Evolutionary conservation across 495 filamentous ascomycete genomes (phyloP).

Genomic region (Daldinia caldariorum): DNA sequence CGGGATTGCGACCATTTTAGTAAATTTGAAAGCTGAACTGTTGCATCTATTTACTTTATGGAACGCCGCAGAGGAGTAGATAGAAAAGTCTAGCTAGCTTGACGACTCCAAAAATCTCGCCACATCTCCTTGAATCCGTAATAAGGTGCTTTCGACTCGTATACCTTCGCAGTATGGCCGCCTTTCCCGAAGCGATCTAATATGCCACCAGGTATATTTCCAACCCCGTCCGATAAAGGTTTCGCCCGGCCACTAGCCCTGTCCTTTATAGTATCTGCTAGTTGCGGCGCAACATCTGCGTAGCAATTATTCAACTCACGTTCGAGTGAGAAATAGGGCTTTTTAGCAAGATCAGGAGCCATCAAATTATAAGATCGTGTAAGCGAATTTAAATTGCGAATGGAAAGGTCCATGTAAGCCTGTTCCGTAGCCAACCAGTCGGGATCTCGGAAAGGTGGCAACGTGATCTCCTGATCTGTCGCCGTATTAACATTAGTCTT

Average conservation of each 20-base stretch:
- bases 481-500: constrained; percentile 19
- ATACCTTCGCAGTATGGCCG: constrained; percentile 65
- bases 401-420: constrained; percentile 79
- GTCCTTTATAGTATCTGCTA: constrained; percentile 76
- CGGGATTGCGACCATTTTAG: neutral
- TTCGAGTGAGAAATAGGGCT: constrained; percentile 87
- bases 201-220: constrained; percentile 45
- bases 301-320: constrained; percentile 85
- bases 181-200: constrained; percentile 58
- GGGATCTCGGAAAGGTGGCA: constrained; percentile 70
- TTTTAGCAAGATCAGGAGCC: constrained; percentile 90
- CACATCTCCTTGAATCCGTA: constrained; percentile 92
- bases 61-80: neutral
- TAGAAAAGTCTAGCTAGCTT: constrained; percentile 9
- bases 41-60: neutral
- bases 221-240: constrained; percentile 47
- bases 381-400: constrained; percentile 80
- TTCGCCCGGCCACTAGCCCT: constrained; percentile 67
- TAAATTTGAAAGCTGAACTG: neutral
- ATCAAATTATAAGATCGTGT: constrained; percentile 94
- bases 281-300: constrained; percentile 80
- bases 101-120: constrained; percentile 72
- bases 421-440: constrained; percentile 75
- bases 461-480: constrained; percentile 37
- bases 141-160: constrained; percentile 74